Evolutionary conservation across 2,329 filamentous ascomycete genomes (phyloP), one percentile per base, ranked within the genome.

Genomic region (Aureobasidium namibiae): DNA sequence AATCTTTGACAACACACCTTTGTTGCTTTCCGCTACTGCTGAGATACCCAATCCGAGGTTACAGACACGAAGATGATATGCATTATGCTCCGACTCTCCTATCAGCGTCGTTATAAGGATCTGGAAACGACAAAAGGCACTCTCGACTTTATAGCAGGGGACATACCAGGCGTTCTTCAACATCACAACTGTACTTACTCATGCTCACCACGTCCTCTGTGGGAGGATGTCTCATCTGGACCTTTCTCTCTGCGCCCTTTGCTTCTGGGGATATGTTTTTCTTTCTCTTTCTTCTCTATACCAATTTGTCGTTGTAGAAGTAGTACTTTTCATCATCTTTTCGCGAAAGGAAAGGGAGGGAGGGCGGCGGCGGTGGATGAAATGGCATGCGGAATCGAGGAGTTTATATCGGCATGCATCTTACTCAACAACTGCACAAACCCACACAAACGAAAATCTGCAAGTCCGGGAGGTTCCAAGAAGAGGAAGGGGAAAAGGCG

Each of bases 241-340:
- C 42, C 36, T 54, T 39, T 29, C 36, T 31, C 34, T 42, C 21
- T n/a, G n/a, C 24, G 11, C 49, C 23, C 49, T 36, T 36, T 13
- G n/a, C 33, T 42, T 52, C 23, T 52, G 29, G 23, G 50, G 50
- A 54, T 54, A 2, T 54, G 36, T 54, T 54, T 42, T 33, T 54
- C n/a, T 33, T 11, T 33, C 24, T 53, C 23, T 42, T 42, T 39
- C n/a, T 33, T 52, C 34, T 52, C 50, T 31, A 54, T 54, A 54
- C 38, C 50, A 54, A 54, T 54, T 26, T 52, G 49, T 54, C 38
- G 46, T 50, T 36, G 46, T 50, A 26, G 49, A 41, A 41, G 50
- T 54, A 42, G 36, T 54, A 41, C 39, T 36, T 56, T 36, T 36
- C 21, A 45, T 44, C 16, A 44, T n/a, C n/a, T 39, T 56, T 56